Base-by-base conservation (phyloP, 2,329 filamentous ascomycete genomes). In the Ascochyta viciae-villosae region DNA sequence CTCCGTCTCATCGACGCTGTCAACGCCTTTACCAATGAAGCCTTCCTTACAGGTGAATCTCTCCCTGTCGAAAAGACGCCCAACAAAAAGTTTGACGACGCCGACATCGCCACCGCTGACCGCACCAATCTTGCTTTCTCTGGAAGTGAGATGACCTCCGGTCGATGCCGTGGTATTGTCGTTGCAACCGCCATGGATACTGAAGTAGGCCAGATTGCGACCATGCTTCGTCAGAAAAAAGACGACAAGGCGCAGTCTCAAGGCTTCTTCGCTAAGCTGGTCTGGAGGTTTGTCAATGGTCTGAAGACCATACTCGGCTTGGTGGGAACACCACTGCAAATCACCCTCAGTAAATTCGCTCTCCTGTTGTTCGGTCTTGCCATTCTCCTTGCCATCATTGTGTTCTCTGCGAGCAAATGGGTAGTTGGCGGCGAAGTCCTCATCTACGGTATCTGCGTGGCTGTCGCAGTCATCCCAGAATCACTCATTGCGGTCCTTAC, bases 311-410 rank as follows among this genome's bases (percentile, higher is more conserved):
- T 91, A 67, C 78, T 90, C 8, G 88, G 88, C 47, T 82, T 90
- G 56, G 83, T 90, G 50, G 92, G 92, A 45, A 96, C 92, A 1
- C 92, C 92, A 0, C 81, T 96, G 41, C 91, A 96, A 77, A 88
- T 89, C 63, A 94, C 91, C 70, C 82, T 96, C 47, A 91, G 89
- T 78, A 92, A 93, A 76, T 88, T 96, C 68, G 92, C 92, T 26
- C 87, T 95, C 39, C 73, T 91, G 3, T 84, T 96, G 2, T 96
- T 96, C 69, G 87, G 82, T 42, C 84, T 92, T 46, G 92, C 88
- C 2, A 83, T 91, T 12, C 66, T 90, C 24, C 88, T 87, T 58
- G 87, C 87, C 8, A 83, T 91, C 62, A 85, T 91, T 63, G 87
- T 90, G 35, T 81, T 89, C 41, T 87, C 80, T 6, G 85, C 87